Evolutionary conservation across 371 early-diverging fungal species (phyloP), one percentile per base, ranked within the genome.

Genomic region (Blyttiomyces sp.): DNA sequence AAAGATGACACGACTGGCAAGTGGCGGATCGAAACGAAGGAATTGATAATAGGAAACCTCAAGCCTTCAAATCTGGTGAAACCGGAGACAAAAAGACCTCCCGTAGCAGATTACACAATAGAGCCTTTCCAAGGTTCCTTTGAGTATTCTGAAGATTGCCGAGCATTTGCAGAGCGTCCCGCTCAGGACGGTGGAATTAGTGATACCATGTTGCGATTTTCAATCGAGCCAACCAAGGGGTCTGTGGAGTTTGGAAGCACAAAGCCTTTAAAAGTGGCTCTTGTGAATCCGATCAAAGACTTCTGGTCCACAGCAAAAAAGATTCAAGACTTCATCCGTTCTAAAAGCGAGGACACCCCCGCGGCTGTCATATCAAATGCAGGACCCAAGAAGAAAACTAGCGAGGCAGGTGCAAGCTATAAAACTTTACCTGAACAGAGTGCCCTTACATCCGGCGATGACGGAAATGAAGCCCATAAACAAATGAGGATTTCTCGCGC

Each of bases 81-180:
- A 45, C 57, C 53, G 5, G 71, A 74, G 1, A 52, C 61, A 7
- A 74, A 74, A 49, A 30, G 56, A 33, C 21, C 62, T 17, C 55
- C 65, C 1, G 16, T 17, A 17, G 64, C 64, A 2, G 71, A 74
- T 34, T 74, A 46, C 43, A 54, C 58, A 5, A 59, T 74, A 27
- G 75, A 74, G 49, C 43, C 57, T 26, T 61, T 59, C 59, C 21
- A 57, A 2, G 66, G 61, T 6, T 43, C 63, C 11, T 74, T 74
- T 34, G 59, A 64, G 42, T 71, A 57, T 48, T 57, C 57, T 19
- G 57, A 42, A 17, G 34, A 42, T 26, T 16, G 30, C 32, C 23
- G 49, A 23, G 56, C 56, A 17, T 69, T 42, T 48, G 52, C 49
- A 2, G 46, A 50, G 4, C 28, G 31, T 11, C 33, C 60, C 4